Base-by-base conservation (phyloP, 2,329 filamentous ascomycete species). In the Thielaviopsis populi region DNA sequence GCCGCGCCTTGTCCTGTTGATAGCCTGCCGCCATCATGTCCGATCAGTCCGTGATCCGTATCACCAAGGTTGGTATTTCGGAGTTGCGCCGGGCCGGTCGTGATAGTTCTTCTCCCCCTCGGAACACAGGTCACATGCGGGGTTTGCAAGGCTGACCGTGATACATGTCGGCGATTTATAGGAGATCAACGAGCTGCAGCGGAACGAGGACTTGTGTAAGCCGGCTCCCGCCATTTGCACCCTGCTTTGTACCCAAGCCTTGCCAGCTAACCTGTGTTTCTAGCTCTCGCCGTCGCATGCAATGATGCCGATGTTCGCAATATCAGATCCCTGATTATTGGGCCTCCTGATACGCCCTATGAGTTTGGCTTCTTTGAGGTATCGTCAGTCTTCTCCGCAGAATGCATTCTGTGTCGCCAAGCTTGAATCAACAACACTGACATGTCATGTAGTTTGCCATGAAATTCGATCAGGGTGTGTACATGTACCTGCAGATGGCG, bases 311-410 rank as follows among this genome's bases (percentile, higher is more conserved):
- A 99, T 73, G 89, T 97, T 66, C 87, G 91, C 63, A 87, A 89
- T 72, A 86, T 97, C 60, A 87, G 85, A 72, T 90, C 91, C 59
- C 75, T 97, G 68, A 92, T 97, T 70, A 84, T 97, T 68, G 94
- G 94, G 0, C 92, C 94, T 27, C 90, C 92, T 68, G 91, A 94
- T 69, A 95, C 91, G 0, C 91, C 92, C 0, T 99, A 99, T 74
- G 91, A 96, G 74, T 96, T 95, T 71, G 94, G 94, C 2, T 96
- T 96, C 76, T 97, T 95, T 72, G 91, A 97, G 80, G 91, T 94
- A 73, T 66, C 79, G 72, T 63, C 69, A 15, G 17, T 46, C 53
- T 50, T n/a, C 15, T 27, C 24, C 27, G 42, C 30, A 37, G 24
- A 43, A 7, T 33, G 30, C 7, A 33, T 33, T 33, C 30, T 7